These are phyloP conservation scores for Botrytis elliptica DNA, from an alignment of 2,329 filamentous ascomycete species.

Conservation along the genomic window DNA sequence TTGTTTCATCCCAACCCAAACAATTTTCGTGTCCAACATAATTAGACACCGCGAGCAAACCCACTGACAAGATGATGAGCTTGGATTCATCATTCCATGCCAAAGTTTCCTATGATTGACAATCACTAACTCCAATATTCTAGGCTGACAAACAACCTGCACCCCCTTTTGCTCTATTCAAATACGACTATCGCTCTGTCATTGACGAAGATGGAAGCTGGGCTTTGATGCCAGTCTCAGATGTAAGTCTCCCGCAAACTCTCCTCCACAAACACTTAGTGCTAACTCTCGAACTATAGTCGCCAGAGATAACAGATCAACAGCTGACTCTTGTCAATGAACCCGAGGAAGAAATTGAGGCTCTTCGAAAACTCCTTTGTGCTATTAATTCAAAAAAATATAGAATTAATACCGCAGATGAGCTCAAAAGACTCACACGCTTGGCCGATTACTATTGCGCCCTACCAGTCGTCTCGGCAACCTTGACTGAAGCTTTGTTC, in stretches of 20 bases:
- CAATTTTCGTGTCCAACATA: neutral
- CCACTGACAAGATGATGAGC: neutral
- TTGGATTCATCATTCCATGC: neutral
- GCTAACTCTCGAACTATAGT: neutral
- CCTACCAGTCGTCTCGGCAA: neutral
- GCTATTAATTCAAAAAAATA: neutral
- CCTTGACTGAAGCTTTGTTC: neutral
- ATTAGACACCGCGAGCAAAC: neutral
- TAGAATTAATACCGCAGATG: neutral
- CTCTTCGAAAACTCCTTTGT: neutral
- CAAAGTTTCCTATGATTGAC: neutral
- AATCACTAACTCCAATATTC: neutral
- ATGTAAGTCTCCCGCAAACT: neutral
- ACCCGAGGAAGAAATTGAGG: neutral
- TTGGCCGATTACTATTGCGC: neutral
- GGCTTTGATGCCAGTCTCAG: neutral
- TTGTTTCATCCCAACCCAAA: neutral
- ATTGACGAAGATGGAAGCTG: neutral
- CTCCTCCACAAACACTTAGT: accelerated
- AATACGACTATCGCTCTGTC: neutral
- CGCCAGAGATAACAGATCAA: neutral
- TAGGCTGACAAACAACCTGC: neutral
- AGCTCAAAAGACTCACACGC: neutral
- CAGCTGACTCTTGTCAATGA: neutral
- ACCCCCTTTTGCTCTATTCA: neutral